Evolutionary conservation across 257 asterid genomes (phyloP).

Genomic region (Jasminum sambac): DNA sequence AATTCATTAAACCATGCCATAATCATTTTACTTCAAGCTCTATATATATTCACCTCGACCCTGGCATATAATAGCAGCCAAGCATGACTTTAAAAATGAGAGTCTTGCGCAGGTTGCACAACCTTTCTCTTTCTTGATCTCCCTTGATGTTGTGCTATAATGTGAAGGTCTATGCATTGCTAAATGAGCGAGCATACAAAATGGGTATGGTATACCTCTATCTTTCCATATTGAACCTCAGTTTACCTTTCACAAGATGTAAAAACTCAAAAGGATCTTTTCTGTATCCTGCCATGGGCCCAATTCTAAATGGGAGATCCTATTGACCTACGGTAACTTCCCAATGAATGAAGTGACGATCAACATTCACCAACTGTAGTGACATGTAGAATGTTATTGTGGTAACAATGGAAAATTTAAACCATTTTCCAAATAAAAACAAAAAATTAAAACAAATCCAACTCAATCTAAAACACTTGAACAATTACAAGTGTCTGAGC

Average conservation of each 20-base stretch:
- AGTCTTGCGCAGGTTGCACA: background rate
- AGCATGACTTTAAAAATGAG: background rate
- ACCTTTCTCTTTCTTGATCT: background rate
- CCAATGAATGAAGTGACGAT: background rate
- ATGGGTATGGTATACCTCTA: background rate
- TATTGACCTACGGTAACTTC: background rate
- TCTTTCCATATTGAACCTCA: background rate
- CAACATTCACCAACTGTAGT: background rate
- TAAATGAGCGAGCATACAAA: background rate
- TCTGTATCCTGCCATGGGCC: background rate
- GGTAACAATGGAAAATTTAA: background rate
- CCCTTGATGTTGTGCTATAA: background rate
- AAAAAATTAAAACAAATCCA: background rate
- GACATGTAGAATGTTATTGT: background rate
- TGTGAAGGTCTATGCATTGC: background rate
- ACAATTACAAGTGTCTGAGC: background rate
- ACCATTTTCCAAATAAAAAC: background rate
- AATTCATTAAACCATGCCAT: background rate
- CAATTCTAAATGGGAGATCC: background rate
- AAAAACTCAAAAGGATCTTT: background rate
- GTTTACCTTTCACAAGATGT: background rate
- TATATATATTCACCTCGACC: background rate
- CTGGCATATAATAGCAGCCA: background rate
- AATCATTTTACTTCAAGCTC: background rate
- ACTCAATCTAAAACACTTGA: background rate